Base-by-base conservation (phyloP, 176 grass and related monocot genomes). In the Carex myosuroides region DNA sequence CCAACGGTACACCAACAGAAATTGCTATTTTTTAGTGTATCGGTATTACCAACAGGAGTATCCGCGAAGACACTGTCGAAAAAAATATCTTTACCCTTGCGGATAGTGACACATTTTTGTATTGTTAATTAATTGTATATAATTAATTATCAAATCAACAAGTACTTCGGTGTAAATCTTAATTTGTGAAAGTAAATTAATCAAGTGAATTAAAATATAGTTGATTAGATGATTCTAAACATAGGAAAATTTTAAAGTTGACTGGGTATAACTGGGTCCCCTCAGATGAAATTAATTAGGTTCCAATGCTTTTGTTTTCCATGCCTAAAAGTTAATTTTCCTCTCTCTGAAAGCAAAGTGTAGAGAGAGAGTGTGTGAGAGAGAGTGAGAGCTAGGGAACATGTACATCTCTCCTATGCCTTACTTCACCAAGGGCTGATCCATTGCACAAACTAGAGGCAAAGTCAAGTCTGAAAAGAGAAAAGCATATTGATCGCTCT, bases 341-440 rank as follows among this genome's bases (percentile, higher is more conserved):
- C 81, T 88, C 81, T 82, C 71, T 4, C 61, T 85, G 12, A 81
- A 88, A 77, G 52, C 65, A 79, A 85, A 55, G 61, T 81, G 62
- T 70, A 52, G n/a, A 94, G 66, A 84, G 69, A 60, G 54, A 78
- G 26, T 26, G 26, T 26, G 26, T 26, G 26, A 26, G 26, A 26
- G 26, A 9, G 59, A 20, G 30, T 24, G 22, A 24, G 22, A 24
- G 22, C 22, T 24, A 83, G 63, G 20, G 32, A 63, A 32, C 32
- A 53, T 39, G 37, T 39, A 39, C 17, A 48, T 26, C 58, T 30
- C 84, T 83, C 17, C 63, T 91, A 93, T 98, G 88, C 92, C 87
- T 98, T 94, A 61, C 95, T 98, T 98, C 81, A 75, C 53, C 26
- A 68, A 60, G 87, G 73, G 87, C 82, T 89, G 65, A 84, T 76